Conservation (phyloP, 257 asterid species). For the Echium plantagineum region DNA sequence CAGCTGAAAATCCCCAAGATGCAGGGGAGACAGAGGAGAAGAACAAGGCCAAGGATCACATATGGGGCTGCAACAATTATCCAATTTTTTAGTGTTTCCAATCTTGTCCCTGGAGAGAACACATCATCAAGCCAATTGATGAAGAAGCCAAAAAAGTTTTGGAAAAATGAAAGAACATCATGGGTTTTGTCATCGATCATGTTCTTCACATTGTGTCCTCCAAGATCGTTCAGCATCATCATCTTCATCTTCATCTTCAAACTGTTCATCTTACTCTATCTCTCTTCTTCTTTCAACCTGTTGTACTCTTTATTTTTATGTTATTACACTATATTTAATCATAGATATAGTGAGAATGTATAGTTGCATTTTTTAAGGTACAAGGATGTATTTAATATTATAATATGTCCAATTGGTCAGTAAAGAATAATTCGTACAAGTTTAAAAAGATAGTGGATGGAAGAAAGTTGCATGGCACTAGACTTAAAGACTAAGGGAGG, state of each 20-base stretch:
- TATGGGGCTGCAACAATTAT: not conserved
- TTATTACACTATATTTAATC: too few species aligned
- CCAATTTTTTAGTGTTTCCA: not conserved
- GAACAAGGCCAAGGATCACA: not conserved
- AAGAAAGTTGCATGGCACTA: too few species aligned
- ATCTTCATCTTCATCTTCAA: not conserved
- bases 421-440: too few species aligned
- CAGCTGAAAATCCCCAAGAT: not conserved
- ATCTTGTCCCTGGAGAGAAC: not conserved
- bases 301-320: too few species aligned
- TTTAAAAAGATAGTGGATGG: too few species aligned
- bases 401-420: too few species aligned
- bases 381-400: too few species aligned
- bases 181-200: not conserved
- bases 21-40: not conserved
- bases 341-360: too few species aligned
- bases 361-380: too few species aligned
- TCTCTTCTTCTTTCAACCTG: too few species aligned
- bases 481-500: too few species aligned
- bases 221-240: not conserved
- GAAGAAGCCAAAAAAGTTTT: not conserved
- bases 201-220: too few species aligned
- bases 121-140: not conserved
- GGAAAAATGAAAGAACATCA: not conserved
- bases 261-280: not conserved